Percentiles rank a stretch among this genome's conserved stretches.
phyloP scores from a whole-genome alignment of 2,329 filamentous ascomycete species.

The Colletotrichum coccodes region DNA sequence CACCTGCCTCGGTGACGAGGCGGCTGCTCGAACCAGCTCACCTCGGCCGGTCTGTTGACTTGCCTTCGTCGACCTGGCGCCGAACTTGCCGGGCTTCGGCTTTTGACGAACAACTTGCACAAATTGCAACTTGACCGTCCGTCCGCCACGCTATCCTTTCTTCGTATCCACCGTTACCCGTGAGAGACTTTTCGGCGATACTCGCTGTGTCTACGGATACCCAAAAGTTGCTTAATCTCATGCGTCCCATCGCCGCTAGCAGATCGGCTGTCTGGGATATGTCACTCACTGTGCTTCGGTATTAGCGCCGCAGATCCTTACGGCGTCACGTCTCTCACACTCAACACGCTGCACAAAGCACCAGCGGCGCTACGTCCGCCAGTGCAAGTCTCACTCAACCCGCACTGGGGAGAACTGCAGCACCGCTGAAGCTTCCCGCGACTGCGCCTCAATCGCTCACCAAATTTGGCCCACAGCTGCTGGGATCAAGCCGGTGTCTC shows the following conservation, averaged over 20 bases:
- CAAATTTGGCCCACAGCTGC: neutral
- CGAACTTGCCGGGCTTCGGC: neutral
- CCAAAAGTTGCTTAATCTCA: neutral
- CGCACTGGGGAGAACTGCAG: constrained; percentile 16
- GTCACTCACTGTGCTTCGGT: neutral
- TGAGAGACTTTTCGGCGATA: neutral
- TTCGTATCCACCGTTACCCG: neutral
- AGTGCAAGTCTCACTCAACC: neutral
- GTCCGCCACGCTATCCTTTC: neutral
- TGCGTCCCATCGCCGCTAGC: constrained; percentile 8
- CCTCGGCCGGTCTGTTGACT: no score
- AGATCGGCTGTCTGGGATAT: constrained; percentile 8
- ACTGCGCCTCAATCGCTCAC: constrained; percentile 28
- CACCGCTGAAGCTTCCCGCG: constrained; percentile 28
- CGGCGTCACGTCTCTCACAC: neutral
- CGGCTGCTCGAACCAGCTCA: neutral
- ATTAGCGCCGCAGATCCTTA: constrained; percentile 7
- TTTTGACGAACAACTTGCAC: neutral
- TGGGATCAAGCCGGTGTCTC: constrained; percentile 22
- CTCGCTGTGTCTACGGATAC: neutral
- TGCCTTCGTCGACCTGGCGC: neutral
- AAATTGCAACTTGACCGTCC: neutral
- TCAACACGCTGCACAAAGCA: neutral
- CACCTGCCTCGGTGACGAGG: constrained; percentile 15
- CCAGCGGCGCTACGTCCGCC: neutral